A percentile compares a stretch with the other conserved stretches of the same genome.
phyloP scores from a whole-genome alignment of 805 yeast species.

The Lipomyces sp. region DNA sequence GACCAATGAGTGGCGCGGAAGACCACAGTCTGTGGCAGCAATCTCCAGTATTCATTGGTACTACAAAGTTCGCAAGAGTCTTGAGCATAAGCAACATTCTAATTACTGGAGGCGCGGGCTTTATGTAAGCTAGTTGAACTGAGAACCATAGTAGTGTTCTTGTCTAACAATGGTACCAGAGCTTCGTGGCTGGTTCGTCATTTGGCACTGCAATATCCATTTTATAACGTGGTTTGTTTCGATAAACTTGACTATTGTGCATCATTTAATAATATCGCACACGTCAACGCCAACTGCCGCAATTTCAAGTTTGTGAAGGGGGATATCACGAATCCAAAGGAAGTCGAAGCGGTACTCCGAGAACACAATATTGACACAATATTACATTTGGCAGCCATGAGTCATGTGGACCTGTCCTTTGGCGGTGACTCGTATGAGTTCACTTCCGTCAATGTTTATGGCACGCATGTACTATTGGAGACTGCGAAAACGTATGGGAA shows the following conservation, averaged over 20 bases:
- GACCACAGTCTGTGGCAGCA: constrained; percentile 18
- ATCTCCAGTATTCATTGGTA: constrained; percentile 29
- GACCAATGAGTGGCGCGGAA: background rate
- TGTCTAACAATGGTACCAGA: constrained; percentile 22
- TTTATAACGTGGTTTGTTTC: constrained; percentile 50
- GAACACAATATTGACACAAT: constrained; percentile 45
- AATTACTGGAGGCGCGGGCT: constrained; percentile 64
- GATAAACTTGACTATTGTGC: constrained; percentile 57
- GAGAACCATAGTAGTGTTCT: background rate
- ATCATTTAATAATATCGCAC: constrained; percentile 43
- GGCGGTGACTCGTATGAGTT: constrained; percentile 50
- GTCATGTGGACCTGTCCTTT: constrained; percentile 60
- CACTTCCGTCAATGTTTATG: constrained; percentile 53
- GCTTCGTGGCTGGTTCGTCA: constrained; percentile 55
- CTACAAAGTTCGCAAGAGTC: constrained; percentile 24
- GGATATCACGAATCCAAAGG: constrained; percentile 47
- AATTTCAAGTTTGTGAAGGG: constrained; percentile 43
- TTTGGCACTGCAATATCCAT: constrained; percentile 44
- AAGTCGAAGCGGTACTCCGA: constrained; percentile 39
- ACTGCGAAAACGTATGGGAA: constrained; percentile 42
- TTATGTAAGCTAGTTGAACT: constrained; percentile 46
- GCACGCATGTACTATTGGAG: constrained; percentile 57
- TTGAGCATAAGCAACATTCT: constrained; percentile 42
- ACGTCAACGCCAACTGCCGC: constrained; percentile 40
- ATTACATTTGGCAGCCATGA: constrained; percentile 61